Evolutionary conservation across 306 rosid genomes (phyloP).

Genomic region (Prunus fruticosa): DNA sequence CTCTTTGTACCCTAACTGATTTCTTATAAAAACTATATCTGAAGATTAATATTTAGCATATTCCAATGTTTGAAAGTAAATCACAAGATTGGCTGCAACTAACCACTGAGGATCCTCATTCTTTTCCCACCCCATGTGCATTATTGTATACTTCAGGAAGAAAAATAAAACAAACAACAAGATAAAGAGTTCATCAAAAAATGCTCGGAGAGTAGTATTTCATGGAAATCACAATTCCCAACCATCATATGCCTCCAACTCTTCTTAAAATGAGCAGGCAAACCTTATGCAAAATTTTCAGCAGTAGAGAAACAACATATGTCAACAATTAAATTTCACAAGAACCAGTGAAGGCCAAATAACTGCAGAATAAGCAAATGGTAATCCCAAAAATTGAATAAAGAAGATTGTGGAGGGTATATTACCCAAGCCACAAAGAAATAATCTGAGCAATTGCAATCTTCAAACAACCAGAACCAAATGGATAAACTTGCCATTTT

Average conservation of each 20-base stretch:
- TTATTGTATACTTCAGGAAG: neutral
- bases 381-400: neutral
- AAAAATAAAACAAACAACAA: too few relatives aligned
- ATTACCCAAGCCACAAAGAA: neutral
- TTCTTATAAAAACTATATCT: too few relatives aligned
- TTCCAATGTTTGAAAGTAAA: neutral
- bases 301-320: neutral
- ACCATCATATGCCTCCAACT: neutral
- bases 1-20: too few relatives aligned
- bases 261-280: neutral
- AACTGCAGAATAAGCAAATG: neutral
- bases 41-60: neutral
- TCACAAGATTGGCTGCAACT: neutral
- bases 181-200: neutral
- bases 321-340: neutral
- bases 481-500: neutral
- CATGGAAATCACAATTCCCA: neutral
- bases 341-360: neutral
- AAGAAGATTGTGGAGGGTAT: neutral
- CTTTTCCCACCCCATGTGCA: neutral
- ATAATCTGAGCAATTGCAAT: neutral
- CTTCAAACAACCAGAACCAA: neutral
- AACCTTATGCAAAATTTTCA: neutral
- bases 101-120: neutral
- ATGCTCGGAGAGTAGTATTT: neutral